Evolutionary conservation across 208 protist species (phyloP).

Genomic region (Giardia duodenalis): DNA sequence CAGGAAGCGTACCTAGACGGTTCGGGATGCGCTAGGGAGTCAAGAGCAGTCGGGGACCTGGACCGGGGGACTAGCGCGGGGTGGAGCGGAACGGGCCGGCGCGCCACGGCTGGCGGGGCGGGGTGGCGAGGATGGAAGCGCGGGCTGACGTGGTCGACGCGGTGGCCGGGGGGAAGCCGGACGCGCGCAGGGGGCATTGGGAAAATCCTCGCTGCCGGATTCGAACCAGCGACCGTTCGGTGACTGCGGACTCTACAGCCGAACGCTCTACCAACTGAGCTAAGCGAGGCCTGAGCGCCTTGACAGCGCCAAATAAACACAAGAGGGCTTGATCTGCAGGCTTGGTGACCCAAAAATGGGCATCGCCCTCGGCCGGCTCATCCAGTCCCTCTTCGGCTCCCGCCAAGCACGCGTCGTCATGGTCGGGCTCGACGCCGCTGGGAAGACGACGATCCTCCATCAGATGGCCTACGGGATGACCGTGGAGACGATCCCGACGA

Average conservation of each 20-base stretch:
- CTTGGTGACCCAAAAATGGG: too few relatives aligned
- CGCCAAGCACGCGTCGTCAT: constrained; percentile 22
- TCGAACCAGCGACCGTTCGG: constrained; percentile 9
- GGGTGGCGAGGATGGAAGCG: too few relatives aligned
- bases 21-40: too few relatives aligned
- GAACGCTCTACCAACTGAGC: constrained; percentile 12
- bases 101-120: too few relatives aligned
- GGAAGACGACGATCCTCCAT: constrained; percentile 42
- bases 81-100: too few relatives aligned
- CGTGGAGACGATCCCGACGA: constrained; percentile 25
- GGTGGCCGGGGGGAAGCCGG: too few relatives aligned
- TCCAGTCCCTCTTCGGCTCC: background rate
- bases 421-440: constrained; percentile 38
- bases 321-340: background rate
- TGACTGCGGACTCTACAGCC: background rate
- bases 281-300: background rate
- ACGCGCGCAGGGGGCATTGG: too few relatives aligned
- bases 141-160: too few relatives aligned
- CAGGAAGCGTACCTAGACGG: too few relatives aligned
- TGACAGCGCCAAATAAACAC: too few relatives aligned
- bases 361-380: background rate
- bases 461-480: background rate
- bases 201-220: background rate
- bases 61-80: too few relatives aligned
- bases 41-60: too few relatives aligned